These are phyloP conservation scores for Acrocalymma vagum DNA, from an alignment of 2,329 filamentous ascomycete genomes.

Conservation along the genomic window DNA sequence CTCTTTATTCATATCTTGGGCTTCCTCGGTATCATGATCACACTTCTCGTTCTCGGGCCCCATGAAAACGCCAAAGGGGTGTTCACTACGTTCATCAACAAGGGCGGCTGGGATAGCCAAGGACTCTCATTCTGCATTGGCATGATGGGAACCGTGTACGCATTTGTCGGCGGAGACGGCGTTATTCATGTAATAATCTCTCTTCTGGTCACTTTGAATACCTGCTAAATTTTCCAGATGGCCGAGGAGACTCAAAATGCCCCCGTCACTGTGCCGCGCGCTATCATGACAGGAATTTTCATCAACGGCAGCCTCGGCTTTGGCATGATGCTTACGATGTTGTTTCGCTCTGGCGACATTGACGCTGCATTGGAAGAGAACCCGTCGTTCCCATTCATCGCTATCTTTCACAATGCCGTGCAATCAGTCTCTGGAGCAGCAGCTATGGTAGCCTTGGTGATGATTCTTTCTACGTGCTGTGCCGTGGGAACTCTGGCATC, in stretches of 20 bases:
- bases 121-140: conserved; percentile 55
- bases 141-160: conserved; percentile 43
- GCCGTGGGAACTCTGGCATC: conserved; percentile 47
- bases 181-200: conserved; percentile 42
- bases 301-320: conserved; percentile 51
- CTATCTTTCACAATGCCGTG: conserved; percentile 52
- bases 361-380: conserved; percentile 33
- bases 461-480: conserved; percentile 42
- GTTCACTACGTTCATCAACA: conserved; percentile 56
- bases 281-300: conserved; percentile 47
- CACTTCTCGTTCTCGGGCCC: conserved; percentile 53
- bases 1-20: conserved; percentile 59
- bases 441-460: conserved; percentile 49
- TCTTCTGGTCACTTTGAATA: conserved; percentile 18
- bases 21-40: conserved; percentile 59
- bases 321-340: conserved; percentile 31
- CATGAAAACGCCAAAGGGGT: conserved; percentile 48
- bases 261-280: conserved; percentile 37
- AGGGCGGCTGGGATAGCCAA: conserved; percentile 53
- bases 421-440: conserved; percentile 49
- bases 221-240: conserved; percentile 26
- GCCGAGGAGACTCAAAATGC: conserved; percentile 43
- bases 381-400: conserved; percentile 57
- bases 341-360: conserved; percentile 46
- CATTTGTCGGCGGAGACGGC: conserved; percentile 44